Conservation (phyloP, 257 asterid genomes). For the Vinca minor region DNA sequence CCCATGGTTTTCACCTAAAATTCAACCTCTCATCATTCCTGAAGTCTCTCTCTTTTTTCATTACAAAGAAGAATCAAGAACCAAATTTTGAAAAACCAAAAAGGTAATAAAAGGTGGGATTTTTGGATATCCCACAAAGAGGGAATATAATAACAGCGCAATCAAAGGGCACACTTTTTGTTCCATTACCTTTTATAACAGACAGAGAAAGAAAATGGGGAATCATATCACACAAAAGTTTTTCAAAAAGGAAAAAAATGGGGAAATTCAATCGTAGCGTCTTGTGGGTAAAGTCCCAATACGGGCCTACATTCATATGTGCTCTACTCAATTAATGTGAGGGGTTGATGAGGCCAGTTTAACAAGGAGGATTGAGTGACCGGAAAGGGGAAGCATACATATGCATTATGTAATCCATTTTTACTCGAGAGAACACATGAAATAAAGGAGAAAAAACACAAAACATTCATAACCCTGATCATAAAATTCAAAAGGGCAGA, state of each 20-base stretch:
- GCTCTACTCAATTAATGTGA: too few species aligned
- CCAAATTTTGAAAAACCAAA: conserved; percentile 15
- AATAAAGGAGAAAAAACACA: conserved; percentile 5
- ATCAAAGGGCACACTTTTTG: conserved; percentile 53
- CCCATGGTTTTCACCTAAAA: conserved; percentile 54
- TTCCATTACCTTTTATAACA: conserved; percentile 29
- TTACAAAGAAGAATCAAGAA: conserved; percentile 8
- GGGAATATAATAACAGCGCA: conserved; percentile 57
- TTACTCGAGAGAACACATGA: conserved; percentile 3
- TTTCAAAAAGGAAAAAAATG: conserved; percentile 3
- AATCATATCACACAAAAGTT: conserved; percentile 22
- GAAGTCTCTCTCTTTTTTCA: not conserved
- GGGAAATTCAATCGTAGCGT: too few species aligned
- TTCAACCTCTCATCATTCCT: conserved; percentile 47
- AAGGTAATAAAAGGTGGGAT: conserved; percentile 8
- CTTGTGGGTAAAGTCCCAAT: too few species aligned
- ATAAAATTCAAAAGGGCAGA: conserved; percentile 1
- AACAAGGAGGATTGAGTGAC: too few species aligned
- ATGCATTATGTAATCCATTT: not conserved
- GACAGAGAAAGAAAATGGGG: conserved; percentile 21
- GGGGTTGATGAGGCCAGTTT: too few species aligned
- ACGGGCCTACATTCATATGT: too few species aligned
- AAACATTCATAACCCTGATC: conserved; percentile 8
- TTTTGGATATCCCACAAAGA: conserved; percentile 23
- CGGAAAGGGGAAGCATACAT: conserved; percentile 4